A percentile compares a stretch with the other conserved stretches of the same genome.
phyloP scores from a whole-genome alignment of 192 early-diverging fungal genomes.

The Chytriomyces sp. region DNA sequence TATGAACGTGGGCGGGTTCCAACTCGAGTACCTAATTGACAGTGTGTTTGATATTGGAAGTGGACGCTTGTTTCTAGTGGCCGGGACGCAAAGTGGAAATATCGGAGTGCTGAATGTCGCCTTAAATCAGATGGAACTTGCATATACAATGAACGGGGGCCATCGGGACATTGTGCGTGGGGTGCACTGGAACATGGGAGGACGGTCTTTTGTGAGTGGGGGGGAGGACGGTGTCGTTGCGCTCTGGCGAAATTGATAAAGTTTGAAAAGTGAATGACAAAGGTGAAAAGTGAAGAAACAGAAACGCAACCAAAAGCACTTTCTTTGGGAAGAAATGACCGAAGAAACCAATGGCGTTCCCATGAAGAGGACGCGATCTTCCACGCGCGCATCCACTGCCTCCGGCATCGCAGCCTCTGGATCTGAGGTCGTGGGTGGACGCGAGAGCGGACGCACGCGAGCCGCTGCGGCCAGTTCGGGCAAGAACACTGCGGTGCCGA shows the following conservation, averaged over 20 bases:
- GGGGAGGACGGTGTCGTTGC: constrained; percentile 51
- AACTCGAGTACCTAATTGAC: constrained; percentile 79
- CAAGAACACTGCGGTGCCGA: background rate
- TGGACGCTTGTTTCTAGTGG: constrained; percentile 75
- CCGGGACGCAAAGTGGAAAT: constrained; percentile 82
- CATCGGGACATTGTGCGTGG: constrained; percentile 88
- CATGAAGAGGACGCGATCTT: constrained; percentile 5
- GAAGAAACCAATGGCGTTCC: background rate
- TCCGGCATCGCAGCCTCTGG: background rate
- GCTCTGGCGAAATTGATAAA: constrained; percentile 58
- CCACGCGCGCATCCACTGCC: background rate
- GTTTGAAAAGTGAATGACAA: background rate
- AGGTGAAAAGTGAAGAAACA: background rate
- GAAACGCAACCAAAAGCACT: background rate
- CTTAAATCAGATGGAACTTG: constrained; percentile 71
- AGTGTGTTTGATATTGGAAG: constrained; percentile 70
- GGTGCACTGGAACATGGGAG: constrained; percentile 64
- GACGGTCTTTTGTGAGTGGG: constrained; percentile 3
- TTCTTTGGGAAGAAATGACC: background rate
- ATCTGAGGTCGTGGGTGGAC: background rate
- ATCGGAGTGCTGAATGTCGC: constrained; percentile 82
- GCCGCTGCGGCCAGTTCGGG: background rate
- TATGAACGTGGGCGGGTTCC: constrained; percentile 18
- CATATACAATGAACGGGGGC: constrained; percentile 73
- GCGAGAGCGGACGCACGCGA: background rate